Base-by-base conservation (phyloP, 1,284 basidiomycete genomes). In the Tylopilus sp. region DNA sequence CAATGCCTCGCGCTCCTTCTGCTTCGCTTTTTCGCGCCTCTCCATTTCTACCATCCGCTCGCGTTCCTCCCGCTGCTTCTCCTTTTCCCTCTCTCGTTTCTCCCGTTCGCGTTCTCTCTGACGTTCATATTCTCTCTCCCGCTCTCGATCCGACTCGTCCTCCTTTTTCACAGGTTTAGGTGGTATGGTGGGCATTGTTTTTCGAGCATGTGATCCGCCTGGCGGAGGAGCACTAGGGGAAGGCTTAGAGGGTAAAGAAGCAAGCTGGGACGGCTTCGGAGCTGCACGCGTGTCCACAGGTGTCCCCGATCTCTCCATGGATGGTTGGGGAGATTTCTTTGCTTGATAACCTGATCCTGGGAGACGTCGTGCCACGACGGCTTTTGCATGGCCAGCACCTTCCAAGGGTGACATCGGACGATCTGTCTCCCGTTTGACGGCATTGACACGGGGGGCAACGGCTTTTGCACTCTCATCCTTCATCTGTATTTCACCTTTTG, bases 331-430 rank as follows among this genome's bases (percentile, higher is more conserved):
- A 0, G 76, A 68, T 47, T 77, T 76, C 63, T 76, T 72, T 29
- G 69, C 72, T 65, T 81, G 81, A 69, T 77, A 85, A 2, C 84
- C 84, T 7, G 85, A 89, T 0, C 88, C 88, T 51, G 88, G 88
- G 7, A 78, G 62, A 49, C 82, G 81, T 58, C 81, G 74, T 13
- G 75, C 64, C 1, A 69, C 63, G 15, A 65, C 53, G 10, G 71
- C 6, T 62, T 80, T 70, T 33, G 72, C 38, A 4, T 39, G 19
- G 16, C 54, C 57, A 19, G 16, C 38, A 39, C 66, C 15, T 58
- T 69, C 58, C 55, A 72, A 69, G 24, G 69, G 59, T 3, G 66
- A 53, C 36, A 63, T 22, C 54, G 64, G 51, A 63, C 73, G 64
- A 58, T 73, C 63, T 57, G 61, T 67, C 39, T 74, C 78, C n/a